Evolutionary conservation across 352 stramenopile genomes (phyloP), one percentile per base, ranked within the genome.

Genomic region (Phytophthora europaea): DNA sequence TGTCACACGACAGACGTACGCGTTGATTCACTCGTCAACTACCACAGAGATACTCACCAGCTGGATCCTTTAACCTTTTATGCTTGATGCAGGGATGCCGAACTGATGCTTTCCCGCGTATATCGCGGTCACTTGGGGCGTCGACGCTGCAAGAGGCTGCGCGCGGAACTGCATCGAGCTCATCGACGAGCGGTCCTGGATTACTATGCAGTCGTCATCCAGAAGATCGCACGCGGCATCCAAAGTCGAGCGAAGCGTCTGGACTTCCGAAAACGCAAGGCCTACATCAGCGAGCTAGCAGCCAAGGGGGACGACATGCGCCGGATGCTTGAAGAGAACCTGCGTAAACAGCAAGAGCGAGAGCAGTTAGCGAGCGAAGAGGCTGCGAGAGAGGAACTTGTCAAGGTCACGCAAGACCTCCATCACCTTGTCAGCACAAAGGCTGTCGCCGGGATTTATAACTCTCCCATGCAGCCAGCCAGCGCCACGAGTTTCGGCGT

Each of bases 361-460:
- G 82, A 91, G 51, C 62, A 82, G 13, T 33, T 70, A 13, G 59
- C 74, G 0, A 80, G 70, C 13, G 71, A 88, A 12, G 43, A 78
- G 10, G 80, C 78, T 26, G 80, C 80, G 0, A 63, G 79, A 54
- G 68, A 79, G 47, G 86, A 92, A 53, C 73, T 92, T 0, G 68
- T 78, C 23, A 72, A 87, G 23, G 78, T 92, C 57, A 84, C 86
- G 0, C 81, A 86, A 65, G 76, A 91, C 56, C 70, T 92, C 12
- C 86, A 92, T 55, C 84, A 94, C 47, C 72, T 92, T 13, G 75
- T 91, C 15, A 90, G 86, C 31, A 92, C 82, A 6, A 80, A 71
- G 1, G 60, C 78, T 16, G 77, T 90, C 15, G 52, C 86, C 12
- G 86, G 86, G 15, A 78, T 94, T n/a, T 92, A 85, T 70, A 92